phyloP scores from a whole-genome alignment of 305 asterid genomes.

The Fraxinus platypoda region DNA sequence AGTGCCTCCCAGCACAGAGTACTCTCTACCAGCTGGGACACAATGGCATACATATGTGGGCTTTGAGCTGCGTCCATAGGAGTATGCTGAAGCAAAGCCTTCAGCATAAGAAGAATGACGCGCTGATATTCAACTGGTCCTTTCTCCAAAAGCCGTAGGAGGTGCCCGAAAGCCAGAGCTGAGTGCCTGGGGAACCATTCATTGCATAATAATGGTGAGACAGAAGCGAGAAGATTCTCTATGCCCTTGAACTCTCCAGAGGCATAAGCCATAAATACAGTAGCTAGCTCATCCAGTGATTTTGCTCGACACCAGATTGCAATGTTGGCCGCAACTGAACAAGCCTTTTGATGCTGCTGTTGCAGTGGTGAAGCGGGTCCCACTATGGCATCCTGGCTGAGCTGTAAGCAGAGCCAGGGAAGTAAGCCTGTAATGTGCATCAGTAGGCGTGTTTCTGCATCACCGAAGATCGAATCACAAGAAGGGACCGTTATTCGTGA shows the following conservation, averaged over 20 bases:
- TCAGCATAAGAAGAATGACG: conserved; percentile 83
- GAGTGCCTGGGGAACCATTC: conserved; percentile 99
- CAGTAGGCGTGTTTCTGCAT: conserved; percentile 83
- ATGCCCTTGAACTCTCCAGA: conserved; percentile 74
- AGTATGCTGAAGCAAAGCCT: conserved; percentile 97
- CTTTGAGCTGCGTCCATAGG: conserved; percentile 96
- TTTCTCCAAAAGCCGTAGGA: conserved; percentile 77
- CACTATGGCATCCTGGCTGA: conserved; percentile 59
- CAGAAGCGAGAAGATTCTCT: conserved; percentile 88
- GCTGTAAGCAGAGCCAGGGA: conserved; percentile 98
- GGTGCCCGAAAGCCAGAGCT: conserved; percentile 90
- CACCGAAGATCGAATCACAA: conserved; percentile 94
- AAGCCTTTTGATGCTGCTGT: conserved; percentile 75
- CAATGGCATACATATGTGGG: conserved; percentile 97
- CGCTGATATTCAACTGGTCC: conserved; percentile 96
- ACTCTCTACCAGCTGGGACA: conserved; percentile 95
- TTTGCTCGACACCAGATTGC: conserved; percentile 90
- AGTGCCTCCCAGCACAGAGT: conserved; percentile 98
- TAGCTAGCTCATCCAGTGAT: conserved; percentile 77
- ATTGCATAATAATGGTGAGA: conserved; percentile 84
- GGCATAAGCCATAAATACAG: conserved; percentile 81
- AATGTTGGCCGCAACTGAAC: conserved; percentile 70
- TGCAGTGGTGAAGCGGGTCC: conserved; percentile 64
- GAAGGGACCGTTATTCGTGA: conserved; percentile 95
- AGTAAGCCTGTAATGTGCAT: conserved; percentile 96